Conservation (phyloP, 768 basidiomycete genomes). For the Boletus subcaerulescens region DNA sequence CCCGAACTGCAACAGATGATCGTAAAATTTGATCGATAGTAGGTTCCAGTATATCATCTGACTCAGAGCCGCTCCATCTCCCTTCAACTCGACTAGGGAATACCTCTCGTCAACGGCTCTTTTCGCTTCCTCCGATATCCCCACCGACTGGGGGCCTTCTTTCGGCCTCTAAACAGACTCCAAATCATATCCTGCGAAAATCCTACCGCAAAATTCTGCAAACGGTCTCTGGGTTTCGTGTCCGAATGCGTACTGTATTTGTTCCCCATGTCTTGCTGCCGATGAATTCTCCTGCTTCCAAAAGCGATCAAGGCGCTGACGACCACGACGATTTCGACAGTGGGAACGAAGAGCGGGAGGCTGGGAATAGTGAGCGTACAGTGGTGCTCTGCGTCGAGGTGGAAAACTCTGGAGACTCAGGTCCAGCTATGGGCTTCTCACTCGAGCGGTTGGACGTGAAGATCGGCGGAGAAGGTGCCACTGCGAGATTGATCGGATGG, state of each 20-base stretch:
- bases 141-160: constrained; percentile 44
- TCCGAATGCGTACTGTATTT: constrained; percentile 93
- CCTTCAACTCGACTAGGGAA: constrained; percentile 73
- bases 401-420: constrained; percentile 73
- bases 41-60: constrained; percentile 47
- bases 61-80: constrained; percentile 42
- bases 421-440: constrained; percentile 60
- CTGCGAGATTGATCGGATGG: constrained; percentile 49
- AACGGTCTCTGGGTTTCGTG: constrained; percentile 79
- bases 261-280: constrained; percentile 80
- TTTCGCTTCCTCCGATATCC: constrained; percentile 54
- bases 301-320: constrained; percentile 31
- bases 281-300: constrained; percentile 23
- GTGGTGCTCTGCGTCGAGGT: constrained; percentile 91
- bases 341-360: constrained; percentile 48
- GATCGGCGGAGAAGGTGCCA: constrained; percentile 69
- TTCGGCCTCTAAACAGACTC: constrained; percentile 44
- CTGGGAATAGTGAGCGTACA: constrained; percentile 78
- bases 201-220: constrained; percentile 78
- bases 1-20: background rate
- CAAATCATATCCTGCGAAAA: constrained; percentile 74
- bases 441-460: constrained; percentile 74
- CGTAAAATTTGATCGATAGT: background rate
- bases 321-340: constrained; percentile 42
- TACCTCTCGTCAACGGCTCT: constrained; percentile 62